Evolutionary conservation across 1,139 yeast genomes (phyloP), one percentile per base, ranked within the genome.

Genomic region (Yamadazyma conglobata): DNA sequence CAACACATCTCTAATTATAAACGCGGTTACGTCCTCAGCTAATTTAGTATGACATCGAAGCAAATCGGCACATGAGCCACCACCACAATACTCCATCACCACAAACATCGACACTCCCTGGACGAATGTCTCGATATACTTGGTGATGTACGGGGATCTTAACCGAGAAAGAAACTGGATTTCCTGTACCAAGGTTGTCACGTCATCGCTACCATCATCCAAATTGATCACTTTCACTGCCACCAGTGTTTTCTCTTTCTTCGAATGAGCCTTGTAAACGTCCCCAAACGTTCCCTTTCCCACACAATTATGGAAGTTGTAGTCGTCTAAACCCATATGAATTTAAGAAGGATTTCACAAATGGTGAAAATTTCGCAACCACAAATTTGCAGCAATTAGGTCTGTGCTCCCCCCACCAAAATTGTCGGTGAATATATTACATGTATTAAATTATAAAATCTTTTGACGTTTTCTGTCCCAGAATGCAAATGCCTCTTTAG

Each of bases 21-120:
- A 77, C 3, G 84, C 70, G 4, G 76, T 77, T 10, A 71, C 63
- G 4, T 66, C 67, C 44, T 85, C 95, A 13, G 64, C 64, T 25
- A 86, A 54, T 25, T 56, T 63, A 32, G 69, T 72, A 39, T 65
- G 68, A 32, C 64, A 64, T 43, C 69, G 74, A 20, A 82, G 49
- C 39, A 88, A 64, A 48, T 87, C 95, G 1, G 86, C 72, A 54
- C 95, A 84, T 2, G 95, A 84, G 0, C 96, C 95, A 14, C 94
- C 95, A 9, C 89, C 94, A 56, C 96, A 88, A 51, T 73, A 85
- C 52, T 88, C 96, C 95, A 88, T 85, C 4, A 84, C 82, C 30
- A 88, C 84, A 79, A 89, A 87, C 79, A 88, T 75, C 14, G 76
- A 72, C 24, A 75, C 75, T 32, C 74, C 85, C 31, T 66, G 62